Percentiles rank a stretch among this genome's conserved stretches.
These are phyloP conservation scores for Calonectria honghensis DNA, from an alignment of 2,329 filamentous ascomycete genomes.

Conservation along the genomic window DNA sequence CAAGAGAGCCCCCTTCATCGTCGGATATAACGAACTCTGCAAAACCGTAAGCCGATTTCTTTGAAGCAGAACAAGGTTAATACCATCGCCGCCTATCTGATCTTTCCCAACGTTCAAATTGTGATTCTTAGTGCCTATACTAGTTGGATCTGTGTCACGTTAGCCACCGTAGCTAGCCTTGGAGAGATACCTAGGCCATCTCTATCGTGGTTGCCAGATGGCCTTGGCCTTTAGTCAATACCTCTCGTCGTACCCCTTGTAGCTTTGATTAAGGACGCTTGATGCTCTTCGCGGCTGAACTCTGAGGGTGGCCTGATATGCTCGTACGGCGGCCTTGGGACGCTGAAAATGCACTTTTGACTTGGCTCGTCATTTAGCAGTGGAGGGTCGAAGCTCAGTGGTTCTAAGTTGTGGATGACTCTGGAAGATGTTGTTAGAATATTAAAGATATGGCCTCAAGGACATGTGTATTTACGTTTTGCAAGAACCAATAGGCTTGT, in stretches of 20 bases:
- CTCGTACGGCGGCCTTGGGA: conserved; percentile 40
- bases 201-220: background rate
- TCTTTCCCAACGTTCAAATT: background rate
- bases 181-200: background rate
- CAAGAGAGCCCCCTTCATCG: conserved; percentile 62
- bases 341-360: conserved; percentile 26
- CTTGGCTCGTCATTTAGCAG: conserved; percentile 9
- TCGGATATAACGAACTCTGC: conserved; percentile 59
- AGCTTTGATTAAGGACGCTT: conserved; percentile 16
- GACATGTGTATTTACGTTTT: conserved; percentile 34
- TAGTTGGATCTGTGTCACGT: background rate
- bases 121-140: background rate
- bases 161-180: background rate
- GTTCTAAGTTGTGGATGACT: conserved; percentile 26
- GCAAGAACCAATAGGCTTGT: conserved; percentile 21
- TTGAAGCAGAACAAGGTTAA: no score
- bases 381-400: conserved; percentile 39
- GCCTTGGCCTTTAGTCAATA: background rate
- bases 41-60: background rate
- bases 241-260: background rate
- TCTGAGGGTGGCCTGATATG: conserved; percentile 19
- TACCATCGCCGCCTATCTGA: background rate
- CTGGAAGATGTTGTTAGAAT: conserved; percentile 7
- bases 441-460: background rate
- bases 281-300: conserved; percentile 13